Base-by-base conservation (phyloP, 345 rosid species). In the Limnanthes douglasii region DNA sequence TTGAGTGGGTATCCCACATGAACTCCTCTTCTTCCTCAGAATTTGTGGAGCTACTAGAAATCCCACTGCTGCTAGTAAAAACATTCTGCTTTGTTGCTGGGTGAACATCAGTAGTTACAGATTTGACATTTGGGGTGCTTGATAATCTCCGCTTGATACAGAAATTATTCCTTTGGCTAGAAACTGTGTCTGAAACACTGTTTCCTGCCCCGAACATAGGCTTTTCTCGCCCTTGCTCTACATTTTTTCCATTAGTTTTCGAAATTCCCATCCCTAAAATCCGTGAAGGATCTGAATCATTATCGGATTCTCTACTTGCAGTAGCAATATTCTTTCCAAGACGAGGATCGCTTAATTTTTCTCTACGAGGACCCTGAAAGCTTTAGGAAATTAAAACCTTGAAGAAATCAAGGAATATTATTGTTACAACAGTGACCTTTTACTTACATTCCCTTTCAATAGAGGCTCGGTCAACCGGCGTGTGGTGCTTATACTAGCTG, bases 11-110 rank as follows among this genome's bases (percentile, higher is more conserved):
- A 9, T 90, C 98, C 98, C 98, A 90, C 75, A 75, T 63, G 56
- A 75, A 90, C 61, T 90, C 95, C 53, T 90, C 96, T 60, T 90
- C 96, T 60, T 90, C 96, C 68, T 84, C 96, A 3, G 93, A 80
- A 55, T 80, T 80, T 52, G 80, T 84, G 95, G 94, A 84, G 79
- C 72, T 80, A 49, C 54, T 56, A 39, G 92, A 59, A 45, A 63
- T 53, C 15, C 68, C 62, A 18, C 56, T 56, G 38, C 51, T 62
- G 63, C 62, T 70, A 48, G 48, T 53, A 18, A 39, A 47, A 53
- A 45, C 51, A 57, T 45, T 59, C 46, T 60, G 52, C 6, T 46
- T 35, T 45, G 59, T 55, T 38, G 32, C 62, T 29, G 46, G 45
- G 53, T 40, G 69, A 13, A 43, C 45, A 56, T 66, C 78, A 12